Evolutionary conservation across 73 alveolate species (phyloP).

Genomic region (Halteria grandinella): DNA sequence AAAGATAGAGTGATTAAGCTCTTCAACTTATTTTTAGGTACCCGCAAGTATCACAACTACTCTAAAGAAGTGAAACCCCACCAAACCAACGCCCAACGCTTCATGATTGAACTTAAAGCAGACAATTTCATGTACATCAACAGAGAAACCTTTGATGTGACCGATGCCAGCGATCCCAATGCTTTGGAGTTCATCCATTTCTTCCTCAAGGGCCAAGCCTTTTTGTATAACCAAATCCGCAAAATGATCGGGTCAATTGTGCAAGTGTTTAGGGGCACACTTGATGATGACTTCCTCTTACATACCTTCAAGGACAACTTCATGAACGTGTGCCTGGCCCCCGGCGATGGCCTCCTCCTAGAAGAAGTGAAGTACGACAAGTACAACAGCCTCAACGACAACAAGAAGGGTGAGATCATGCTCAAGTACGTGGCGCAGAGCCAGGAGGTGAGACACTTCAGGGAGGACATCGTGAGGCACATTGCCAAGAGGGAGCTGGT

Average conservation of each 20-base stretch:
- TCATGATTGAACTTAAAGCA: slow-evolving; percentile 4
- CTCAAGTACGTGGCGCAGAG: neutral
- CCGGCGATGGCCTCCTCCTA: slow-evolving; percentile 78
- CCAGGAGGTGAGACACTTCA: slow-evolving; percentile 32
- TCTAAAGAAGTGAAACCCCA: slow-evolving; percentile 78
- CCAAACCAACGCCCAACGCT: slow-evolving; percentile 9
- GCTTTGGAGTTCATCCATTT: slow-evolving; percentile 81
- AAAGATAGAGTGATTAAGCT: slow-evolving; percentile 69
- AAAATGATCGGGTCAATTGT: slow-evolving; percentile 93
- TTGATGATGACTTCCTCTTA: slow-evolving; percentile 59
- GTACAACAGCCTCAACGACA: slow-evolving; percentile 16
- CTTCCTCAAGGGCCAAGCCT: slow-evolving; percentile 88
- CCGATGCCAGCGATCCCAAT: slow-evolving; percentile 67
- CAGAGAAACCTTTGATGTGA: neutral
- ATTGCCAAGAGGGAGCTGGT: slow-evolving; percentile 42
- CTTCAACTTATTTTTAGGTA: slow-evolving; percentile 80
- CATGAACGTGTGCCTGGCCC: slow-evolving; percentile 71
- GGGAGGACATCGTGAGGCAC: slow-evolving; percentile 27
- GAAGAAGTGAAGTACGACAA: slow-evolving; percentile 52
- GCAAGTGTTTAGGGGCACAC: slow-evolving; percentile 62
- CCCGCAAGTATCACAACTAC: slow-evolving; percentile 93
- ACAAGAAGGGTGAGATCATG: slow-evolving; percentile 1
- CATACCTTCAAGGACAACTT: slow-evolving; percentile 64
- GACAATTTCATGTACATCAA: neutral
- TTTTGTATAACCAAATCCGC: slow-evolving; percentile 95